Evolutionary conservation across 148 eudicot species (phyloP), one percentile per base, ranked within the genome.

Genomic region (Agrostemma githago): DNA sequence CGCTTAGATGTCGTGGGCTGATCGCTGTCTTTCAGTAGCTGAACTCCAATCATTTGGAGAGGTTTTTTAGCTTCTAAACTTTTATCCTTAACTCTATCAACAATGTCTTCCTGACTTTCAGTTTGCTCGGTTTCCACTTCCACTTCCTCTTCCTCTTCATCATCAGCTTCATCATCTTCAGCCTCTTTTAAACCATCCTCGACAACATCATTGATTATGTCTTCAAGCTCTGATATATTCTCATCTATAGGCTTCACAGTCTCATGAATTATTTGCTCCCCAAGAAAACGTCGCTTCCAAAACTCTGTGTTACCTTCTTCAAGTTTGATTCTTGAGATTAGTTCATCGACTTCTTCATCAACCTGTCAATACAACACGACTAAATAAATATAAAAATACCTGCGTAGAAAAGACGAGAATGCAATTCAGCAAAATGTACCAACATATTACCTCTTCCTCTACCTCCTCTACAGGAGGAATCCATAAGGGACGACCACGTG

Each of bases 401-500:
- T 15, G 72, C 71, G 21, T 5, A 58, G 68, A 75, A 59, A 61
- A 64, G n/a, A 37, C 62, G 66, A 16, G 51, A 34, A 38, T 12
- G 21, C 48, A 64, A 65, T 40, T 48, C 61, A 65, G 38, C 15
- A 68, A 17, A 66, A 17, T 43, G 34, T 11, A 56, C 26, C 65
- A 41, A 66, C 42, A 39, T 75, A 61, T 71, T 39, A 94, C 98
- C 98, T 91, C 98, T 79, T 94, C 98, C 80, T 91, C 96, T 84
- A 88, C 96, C 84, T 88, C 93, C 84, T 88, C 96, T 73, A 94
- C 92, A 51, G 96, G 97, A 73, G 96, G 98, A 82, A 94, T 88
- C 98, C 98, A 94, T 67, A 94, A 87, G 66, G 98, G 98, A 58
- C 95, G 92, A 58, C 97, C 96, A 77, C 93, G 93, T 69, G 98